Base-by-base conservation (phyloP, 495 filamentous ascomycete species). In the Aspergillus hancockii region DNA sequence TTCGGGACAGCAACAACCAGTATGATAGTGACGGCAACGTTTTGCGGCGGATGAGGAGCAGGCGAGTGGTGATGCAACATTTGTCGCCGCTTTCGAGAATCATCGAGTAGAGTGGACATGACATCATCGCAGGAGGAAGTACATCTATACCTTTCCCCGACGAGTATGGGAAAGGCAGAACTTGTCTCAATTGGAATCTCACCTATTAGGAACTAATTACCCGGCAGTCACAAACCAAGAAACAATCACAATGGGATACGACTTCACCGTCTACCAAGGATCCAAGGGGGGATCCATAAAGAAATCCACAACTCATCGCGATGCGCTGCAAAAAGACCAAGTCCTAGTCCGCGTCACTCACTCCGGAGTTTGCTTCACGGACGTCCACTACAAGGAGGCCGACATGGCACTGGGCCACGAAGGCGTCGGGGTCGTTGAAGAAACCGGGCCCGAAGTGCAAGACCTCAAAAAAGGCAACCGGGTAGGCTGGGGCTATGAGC, bases 201-300 rank as follows among this genome's bases (percentile, higher is more conserved):
- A n/a, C n/a, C n/a, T n/a, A n/a, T n/a, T n/a, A n/a, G n/a, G n/a
- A n/a, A n/a, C n/a, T n/a, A n/a, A n/a, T n/a, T n/a, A n/a, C n/a
- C n/a, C n/a, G n/a, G n/a, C n/a, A n/a, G n/a, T n/a, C n/a, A n/a
- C n/a, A n/a, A n/a, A n/a, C n/a, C n/a, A n/a, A n/a, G n/a, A n/a
- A n/a, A n/a, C n/a, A 12, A 41, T 16, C 13, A 6, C 38, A n/a
- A 6, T 18, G 16, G 46, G 70, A 3, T 68, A 70, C 60, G 63
- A 69, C 43, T 85, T 83, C 72, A 88, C 82, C 28, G 80, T 88
- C 30, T 88, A 79, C 76, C 83, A 81, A 53, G 85, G 86, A 22
- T 76, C 79, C 52, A 71, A 79, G 34, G 75, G 80, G 52, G 84
- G 85, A 57, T 65, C 69, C 18, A 81, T 84, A 62, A 72, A 77